Conservation (phyloP, 2,329 filamentous ascomycete species). For the Xylogone sp. region DNA sequence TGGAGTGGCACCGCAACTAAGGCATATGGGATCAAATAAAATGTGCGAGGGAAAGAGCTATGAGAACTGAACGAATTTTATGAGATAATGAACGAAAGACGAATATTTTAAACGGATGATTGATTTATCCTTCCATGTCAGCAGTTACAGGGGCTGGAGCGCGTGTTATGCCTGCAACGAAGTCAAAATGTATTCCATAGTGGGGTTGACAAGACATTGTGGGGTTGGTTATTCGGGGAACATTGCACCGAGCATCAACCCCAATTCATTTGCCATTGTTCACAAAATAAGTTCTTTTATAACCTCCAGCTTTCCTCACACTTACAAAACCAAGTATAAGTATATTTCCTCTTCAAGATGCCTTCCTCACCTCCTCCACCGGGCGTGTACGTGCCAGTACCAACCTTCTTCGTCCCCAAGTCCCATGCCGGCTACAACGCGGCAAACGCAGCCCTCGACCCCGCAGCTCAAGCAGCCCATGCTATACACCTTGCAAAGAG, state of each 20-base stretch:
- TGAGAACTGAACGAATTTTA: conserved; percentile 31
- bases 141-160: not conserved
- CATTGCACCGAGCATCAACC: conserved; percentile 8
- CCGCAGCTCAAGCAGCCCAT: conserved; percentile 53
- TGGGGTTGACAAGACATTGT: not conserved
- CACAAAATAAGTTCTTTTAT: not conserved
- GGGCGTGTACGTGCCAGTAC: conserved; percentile 45
- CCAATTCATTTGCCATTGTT: not conserved
- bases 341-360: not conserved
- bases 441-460: conserved; percentile 39
- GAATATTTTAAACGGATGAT: not conserved
- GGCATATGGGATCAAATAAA: conserved; percentile 57
- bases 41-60: conserved; percentile 13
- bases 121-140: not conserved
- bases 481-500: conserved; percentile 55
- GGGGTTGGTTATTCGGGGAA: conserved; percentile 1
- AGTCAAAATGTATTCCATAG: not conserved
- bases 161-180: not conserved
- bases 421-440: conserved; percentile 18
- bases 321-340: conserved; percentile 1
- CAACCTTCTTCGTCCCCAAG: conserved; percentile 52
- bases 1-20: conserved; percentile 70
- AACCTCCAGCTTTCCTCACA: not conserved
- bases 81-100: conserved; percentile 7
- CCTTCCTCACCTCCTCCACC: conserved; percentile 23